Evolutionary conservation across 2,329 filamentous ascomycete genomes (phyloP).

Genomic region (Ilyonectria robusta): DNA sequence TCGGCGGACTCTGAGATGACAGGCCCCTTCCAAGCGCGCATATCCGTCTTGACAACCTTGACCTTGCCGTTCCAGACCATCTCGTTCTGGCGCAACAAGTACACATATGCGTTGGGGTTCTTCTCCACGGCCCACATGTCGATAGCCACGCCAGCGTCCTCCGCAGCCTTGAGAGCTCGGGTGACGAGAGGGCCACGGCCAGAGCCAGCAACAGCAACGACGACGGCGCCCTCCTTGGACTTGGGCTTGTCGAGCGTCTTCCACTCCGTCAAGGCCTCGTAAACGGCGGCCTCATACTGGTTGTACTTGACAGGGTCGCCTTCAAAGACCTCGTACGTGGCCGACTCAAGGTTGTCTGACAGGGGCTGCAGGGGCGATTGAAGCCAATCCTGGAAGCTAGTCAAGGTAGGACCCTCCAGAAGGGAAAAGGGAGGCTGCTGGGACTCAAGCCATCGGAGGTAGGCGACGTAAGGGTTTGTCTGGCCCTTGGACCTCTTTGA

Average conservation of each 20-base stretch:
- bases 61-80: slow-evolving; percentile 85
- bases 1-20: slow-evolving; percentile 60
- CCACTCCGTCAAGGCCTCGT: slow-evolving; percentile 87
- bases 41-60: slow-evolving; percentile 94
- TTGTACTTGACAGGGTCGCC: slow-evolving; percentile 98
- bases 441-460: slow-evolving; percentile 86
- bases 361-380: slow-evolving; percentile 95
- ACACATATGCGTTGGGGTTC: slow-evolving; percentile 97
- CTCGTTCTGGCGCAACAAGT: slow-evolving; percentile 89
- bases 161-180: slow-evolving; percentile 85
- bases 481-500: slow-evolving; percentile 45
- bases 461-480: slow-evolving; percentile 74
- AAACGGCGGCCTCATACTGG: slow-evolving; percentile 91
- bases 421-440: slow-evolving; percentile 77
- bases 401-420: slow-evolving; percentile 67
- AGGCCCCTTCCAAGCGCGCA: slow-evolving; percentile 96
- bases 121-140: slow-evolving; percentile 96
- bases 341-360: slow-evolving; percentile 95
- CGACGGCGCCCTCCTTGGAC: slow-evolving; percentile 77
- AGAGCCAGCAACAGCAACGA: slow-evolving; percentile 93
- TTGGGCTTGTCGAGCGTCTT: slow-evolving; percentile 78
- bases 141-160: slow-evolving; percentile 81
- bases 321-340: slow-evolving; percentile 98
- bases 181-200: slow-evolving; percentile 94
- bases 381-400: slow-evolving; percentile 88